Evolutionary conservation across 345 rosid genomes (phyloP), one percentile per base, ranked within the genome.

Genomic region (Cochlearia excelsa): DNA sequence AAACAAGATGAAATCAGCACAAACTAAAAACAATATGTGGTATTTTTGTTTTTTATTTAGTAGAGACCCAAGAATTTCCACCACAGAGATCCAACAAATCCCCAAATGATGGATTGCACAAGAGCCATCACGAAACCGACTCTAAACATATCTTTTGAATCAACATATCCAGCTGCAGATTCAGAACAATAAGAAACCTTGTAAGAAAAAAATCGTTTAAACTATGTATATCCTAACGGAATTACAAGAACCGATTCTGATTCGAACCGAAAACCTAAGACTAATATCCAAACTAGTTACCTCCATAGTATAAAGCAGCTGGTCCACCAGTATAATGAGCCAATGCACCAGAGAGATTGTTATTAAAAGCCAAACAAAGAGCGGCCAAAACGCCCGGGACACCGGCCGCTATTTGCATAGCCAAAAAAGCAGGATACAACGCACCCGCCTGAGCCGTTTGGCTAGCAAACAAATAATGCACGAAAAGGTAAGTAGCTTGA

Each of bases 301-400:
- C 97, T 85, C 99, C 99, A 44, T 79, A 90, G 74, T 85, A 93
- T 6, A 93, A 96, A 66, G 97, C 97, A 34, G 99, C 96, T 81
- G 89, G 97, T 38, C 99, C 99, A 42, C 99, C 85, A 72, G 97
- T 93, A 68, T 89, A 93, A 75, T 93, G 99, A n/a, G 99, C 90
- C 61, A 85, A 59, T 31, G 99, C 84, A 55, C 97, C 99, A 46
- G 90, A 90, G 35, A 93, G 94, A 80, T 84, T 93, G 50, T 95
- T 89, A 65, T 87, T 89, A 69, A 78, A 89, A 59, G 97, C 97
- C 60, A 93, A 79, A 57, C 92, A 97, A 46, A 93, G 68, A 5
- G 95, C 95, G 35, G 99, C 88, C 44, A 93, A 23, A 7, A 78
- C 61, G 10, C 84, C 86, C 0, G 96, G 97, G 39, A 93, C 99